Evolutionary conservation across 176 grass and related monocot genomes (phyloP), one percentile per base, ranked within the genome.

Genomic region (Triticum dicoccoides): DNA sequence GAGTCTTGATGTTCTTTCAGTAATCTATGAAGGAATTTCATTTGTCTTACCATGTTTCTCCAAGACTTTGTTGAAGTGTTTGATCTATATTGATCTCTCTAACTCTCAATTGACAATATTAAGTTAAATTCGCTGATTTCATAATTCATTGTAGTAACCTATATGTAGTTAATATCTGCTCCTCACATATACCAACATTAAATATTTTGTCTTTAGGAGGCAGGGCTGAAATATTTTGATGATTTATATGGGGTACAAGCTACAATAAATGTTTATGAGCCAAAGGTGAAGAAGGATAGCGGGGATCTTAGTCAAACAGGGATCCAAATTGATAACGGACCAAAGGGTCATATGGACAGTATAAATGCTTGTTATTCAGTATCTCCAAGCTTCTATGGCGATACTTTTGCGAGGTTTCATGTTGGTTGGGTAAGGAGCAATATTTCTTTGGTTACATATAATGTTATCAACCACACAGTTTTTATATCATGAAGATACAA

Each of bases 361-460:
- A 61, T 73, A 20, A 9, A 1, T 21, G 65, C 9, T 42, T 37
- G 51, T 51, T 81, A 41, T 9, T 15, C 70, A n/a, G 51, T 83
- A 2, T 27, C 51, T 70, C 52, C 81, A 73, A 29, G 14, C 25
- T 29, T 3, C 21, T 27, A 9, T 71, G 81, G 81, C 4, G 81
- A 83, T 38, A 61, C 14, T 5, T 83, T 83, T 61, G 81, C 9
- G 6, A 73, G 81, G 34, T 83, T 83, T 73, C 81, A 83, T 61
- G 17, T 73, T 73, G 30, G 7, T 12, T 83, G 81, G 81, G 68
- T 83, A 83, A 80, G 8, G 8, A 14, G 44, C 15, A 47, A 64
- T 35, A 79, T 17, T 41, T 42, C 11, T 12, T 73, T 47, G 37
- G 23, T 15, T 47, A 47, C 11, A 74, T 6, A 74, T 71, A 20